phyloP scores from a whole-genome alignment of 148 eudicot species.

The Silene conica region DNA sequence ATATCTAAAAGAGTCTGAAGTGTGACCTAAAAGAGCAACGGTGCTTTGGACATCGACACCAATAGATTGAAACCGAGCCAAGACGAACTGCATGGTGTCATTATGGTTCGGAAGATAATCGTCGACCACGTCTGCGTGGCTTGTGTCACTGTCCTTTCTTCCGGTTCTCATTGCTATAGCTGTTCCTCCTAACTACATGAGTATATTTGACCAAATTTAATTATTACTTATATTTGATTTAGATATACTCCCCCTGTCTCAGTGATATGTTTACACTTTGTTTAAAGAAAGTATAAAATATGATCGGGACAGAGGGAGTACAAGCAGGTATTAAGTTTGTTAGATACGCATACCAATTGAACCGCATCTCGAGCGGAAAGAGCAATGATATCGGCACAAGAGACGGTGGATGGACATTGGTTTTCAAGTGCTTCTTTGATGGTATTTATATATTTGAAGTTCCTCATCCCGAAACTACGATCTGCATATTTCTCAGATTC shows the following conservation, averaged over 20 bases:
- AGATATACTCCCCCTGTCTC: no score
- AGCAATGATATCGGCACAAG: slow-evolving; percentile 85
- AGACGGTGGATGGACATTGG: slow-evolving; percentile 64
- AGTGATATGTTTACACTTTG: no score
- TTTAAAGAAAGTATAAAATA: no score
- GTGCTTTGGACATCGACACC: slow-evolving; percentile 63
- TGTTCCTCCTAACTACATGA: slow-evolving; percentile 68
- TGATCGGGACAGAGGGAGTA: no score
- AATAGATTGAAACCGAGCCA: slow-evolving; percentile 50
- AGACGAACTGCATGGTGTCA: slow-evolving; percentile 46
- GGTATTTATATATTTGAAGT: slow-evolving; percentile 62
- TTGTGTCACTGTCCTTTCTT: slow-evolving; percentile 52
- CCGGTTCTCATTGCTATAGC: slow-evolving; percentile 69
- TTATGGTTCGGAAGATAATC: slow-evolving; percentile 60
- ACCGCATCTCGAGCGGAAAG: slow-evolving; percentile 76
- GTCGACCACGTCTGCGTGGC: slow-evolving; percentile 38
- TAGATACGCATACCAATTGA: slow-evolving; percentile 43
- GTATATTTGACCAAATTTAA: neutral
- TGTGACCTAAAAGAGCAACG: slow-evolving; percentile 70
- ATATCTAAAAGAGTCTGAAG: neutral
- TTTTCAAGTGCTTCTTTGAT: slow-evolving; percentile 66
- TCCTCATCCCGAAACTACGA: slow-evolving; percentile 73
- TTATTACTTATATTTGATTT: no score
- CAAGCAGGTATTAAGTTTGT: no score
- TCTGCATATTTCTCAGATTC: slow-evolving; percentile 43